Percentiles rank a stretch among this genome's conserved stretches.
phyloP scores from a whole-genome alignment of 768 basidiomycete species.

The Paxillus ammoniavirescens region DNA sequence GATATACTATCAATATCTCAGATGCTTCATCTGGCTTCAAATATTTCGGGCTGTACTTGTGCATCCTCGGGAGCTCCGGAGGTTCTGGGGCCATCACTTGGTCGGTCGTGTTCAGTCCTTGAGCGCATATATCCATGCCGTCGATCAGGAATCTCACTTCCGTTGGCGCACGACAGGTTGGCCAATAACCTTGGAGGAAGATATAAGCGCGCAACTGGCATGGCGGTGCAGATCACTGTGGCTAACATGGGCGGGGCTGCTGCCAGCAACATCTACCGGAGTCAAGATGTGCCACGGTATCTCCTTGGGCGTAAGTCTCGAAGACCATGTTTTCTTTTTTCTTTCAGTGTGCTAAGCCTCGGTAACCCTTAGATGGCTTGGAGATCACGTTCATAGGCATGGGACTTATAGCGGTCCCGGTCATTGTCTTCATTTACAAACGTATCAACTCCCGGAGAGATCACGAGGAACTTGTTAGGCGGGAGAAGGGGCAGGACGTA shows the following conservation, averaged over 20 bases:
- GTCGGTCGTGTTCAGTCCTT: constrained; percentile 41
- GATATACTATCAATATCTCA: constrained; percentile 62
- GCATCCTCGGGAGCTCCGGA: constrained; percentile 56
- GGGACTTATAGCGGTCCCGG: constrained; percentile 51
- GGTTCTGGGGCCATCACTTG: constrained; percentile 61
- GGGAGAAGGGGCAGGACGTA: neutral
- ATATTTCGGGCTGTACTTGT: constrained; percentile 69
- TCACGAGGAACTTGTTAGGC: neutral
- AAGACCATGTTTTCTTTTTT: neutral
- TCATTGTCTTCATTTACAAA: constrained; percentile 48
- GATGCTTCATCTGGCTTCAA: constrained; percentile 50
- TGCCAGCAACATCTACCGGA: constrained; percentile 60
- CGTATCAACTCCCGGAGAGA: constrained; percentile 59
- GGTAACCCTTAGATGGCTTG: constrained; percentile 43
- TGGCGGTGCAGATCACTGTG: constrained; percentile 52
- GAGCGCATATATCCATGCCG: no score
- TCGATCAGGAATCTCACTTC: no score
- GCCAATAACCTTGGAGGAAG: constrained; percentile 56
- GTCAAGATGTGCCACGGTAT: constrained; percentile 58
- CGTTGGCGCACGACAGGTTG: constrained; percentile 40
- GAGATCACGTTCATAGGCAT: constrained; percentile 71
- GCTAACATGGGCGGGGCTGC: constrained; percentile 71
- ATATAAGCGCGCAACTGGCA: constrained; percentile 67
- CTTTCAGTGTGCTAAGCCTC: neutral
- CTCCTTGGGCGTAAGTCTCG: constrained; percentile 55